Base-by-base conservation (phyloP, 148 eudicot species). In the Heliosperma pusillum region DNA sequence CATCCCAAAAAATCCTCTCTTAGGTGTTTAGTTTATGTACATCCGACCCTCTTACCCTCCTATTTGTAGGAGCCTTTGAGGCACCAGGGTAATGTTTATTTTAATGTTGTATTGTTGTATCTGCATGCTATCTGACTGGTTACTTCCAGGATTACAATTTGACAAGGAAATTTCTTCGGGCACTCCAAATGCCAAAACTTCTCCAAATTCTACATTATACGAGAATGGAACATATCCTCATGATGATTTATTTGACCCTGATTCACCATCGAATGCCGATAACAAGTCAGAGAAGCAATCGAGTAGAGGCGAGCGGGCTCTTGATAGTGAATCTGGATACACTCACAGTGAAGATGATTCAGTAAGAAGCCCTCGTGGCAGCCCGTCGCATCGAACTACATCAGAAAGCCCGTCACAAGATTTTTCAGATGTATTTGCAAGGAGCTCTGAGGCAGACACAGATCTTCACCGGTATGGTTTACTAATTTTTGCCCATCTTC, bases 301-400 rank as follows among this genome's bases (percentile, higher is more conserved):
- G 52, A 66, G 72, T 75, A 79, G 77, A 77, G 82, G 74, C 71
- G 88, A 80, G 26, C 83, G 26, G 72, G 78, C 55, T 73, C 77
- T 82, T 70, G 97, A 88, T 57, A 76, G 84, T 78, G 96, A 94
- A 84, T 91, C 91, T 50, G 84, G 83, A 20, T 87, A 84, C 64
- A 66, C 80, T 20, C 88, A 83, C 70, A 91, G 97, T 76, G 99
- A 88, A 82, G 99, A 92, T 81, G 97, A 86, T 72, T 89, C 86
- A 15, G 86, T 74, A 65, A 95, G 87, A 83, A 95, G 99, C 73
- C 91, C 97, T 21, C 79, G 78, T 63, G 91, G 82, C 47, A 94
- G 97, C 84, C 90, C 96, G 72, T 69, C 65, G 74, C 84, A 81
- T 79, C 89, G 81, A 80, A 60, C 80, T 57, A 30, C 87, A 75